Evolutionary conservation across 2,329 filamentous ascomycete species (phyloP), one percentile per base, ranked within the genome.

Genomic region (Colletotrichum agaves): DNA sequence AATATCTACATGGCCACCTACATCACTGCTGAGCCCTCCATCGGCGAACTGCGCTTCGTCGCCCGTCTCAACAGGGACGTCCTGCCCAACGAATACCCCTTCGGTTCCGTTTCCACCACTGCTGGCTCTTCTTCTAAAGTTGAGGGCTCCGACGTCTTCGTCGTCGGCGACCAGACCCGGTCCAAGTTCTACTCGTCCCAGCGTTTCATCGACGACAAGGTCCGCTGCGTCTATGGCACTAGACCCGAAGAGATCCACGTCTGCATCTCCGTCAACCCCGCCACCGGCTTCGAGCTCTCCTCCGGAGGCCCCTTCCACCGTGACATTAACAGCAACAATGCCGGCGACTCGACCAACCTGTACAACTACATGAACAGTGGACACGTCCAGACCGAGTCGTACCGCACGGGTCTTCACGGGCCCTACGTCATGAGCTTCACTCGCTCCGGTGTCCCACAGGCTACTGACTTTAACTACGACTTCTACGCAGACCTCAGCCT

Each of bases 351-450:
- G 70, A 89, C 81, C 39, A 87, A 82, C 63, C 81, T 91, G 0
- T 90, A 89, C 76, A 90, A 86, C 77, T 91, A 91, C 79, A 90
- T 90, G 85, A 91, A 91, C 80, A 89, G 85, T 13, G 84, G 84
- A 44, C 89, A 91, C 67, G 85, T 83, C 2, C 84, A 88, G 75
- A 91, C 88, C 1, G 90, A 92, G 73, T 74, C 78, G 12, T 90
- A 77, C 77, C 84, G 90, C 35, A 85, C 84, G 75, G 89, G 90
- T 4, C 80, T 92, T 46, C 88, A 91, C 73, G 89, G 90, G 2
- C 89, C 90, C 0, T 92, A 91, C 71, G 83, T 85, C 3, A 81
- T 91, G 74, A 77, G 82, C 8, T 91, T 91, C 76, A 86, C 84
- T 13, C 84, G 87, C 69, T 86, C 84, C 8, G 85, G 85, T 1